Evolutionary conservation across 352 stramenopile genomes (phyloP).

Genomic region (Albugo laibachii): DNA sequence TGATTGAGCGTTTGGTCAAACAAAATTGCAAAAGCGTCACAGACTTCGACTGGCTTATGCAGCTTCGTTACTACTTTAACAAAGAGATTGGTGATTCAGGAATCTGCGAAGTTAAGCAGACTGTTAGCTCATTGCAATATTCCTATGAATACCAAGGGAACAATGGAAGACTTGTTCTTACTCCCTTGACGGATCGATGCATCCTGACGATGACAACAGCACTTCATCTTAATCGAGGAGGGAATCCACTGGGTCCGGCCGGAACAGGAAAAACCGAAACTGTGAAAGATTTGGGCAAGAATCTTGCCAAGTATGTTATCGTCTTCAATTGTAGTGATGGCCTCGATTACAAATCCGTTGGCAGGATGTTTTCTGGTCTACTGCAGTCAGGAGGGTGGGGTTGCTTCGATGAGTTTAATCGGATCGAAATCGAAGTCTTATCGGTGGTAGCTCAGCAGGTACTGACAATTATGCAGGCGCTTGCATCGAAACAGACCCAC

Average conservation of each 20-base stretch:
- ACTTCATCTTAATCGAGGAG: slow-evolving; percentile 85
- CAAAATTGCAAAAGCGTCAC: slow-evolving; percentile 81
- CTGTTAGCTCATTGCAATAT: slow-evolving; percentile 80
- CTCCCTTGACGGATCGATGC: slow-evolving; percentile 87
- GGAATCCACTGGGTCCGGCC: slow-evolving; percentile 86
- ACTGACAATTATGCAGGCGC: slow-evolving; percentile 87
- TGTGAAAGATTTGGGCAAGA: slow-evolving; percentile 83
- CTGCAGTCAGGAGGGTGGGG: slow-evolving; percentile 90
- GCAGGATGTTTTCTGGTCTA: slow-evolving; percentile 88
- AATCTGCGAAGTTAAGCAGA: slow-evolving; percentile 69
- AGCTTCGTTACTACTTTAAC: neutral
- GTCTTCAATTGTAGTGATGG: slow-evolving; percentile 91
- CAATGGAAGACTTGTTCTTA: slow-evolving; percentile 84
- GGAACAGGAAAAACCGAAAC: slow-evolving; percentile 91
- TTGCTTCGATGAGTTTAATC: slow-evolving; percentile 96
- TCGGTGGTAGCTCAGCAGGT: slow-evolving; percentile 90
- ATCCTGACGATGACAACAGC: slow-evolving; percentile 89
- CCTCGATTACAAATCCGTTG: slow-evolving; percentile 90
- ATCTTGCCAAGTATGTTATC: slow-evolving; percentile 82
- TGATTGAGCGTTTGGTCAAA: slow-evolving; percentile 89
- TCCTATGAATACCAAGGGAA: slow-evolving; percentile 94
- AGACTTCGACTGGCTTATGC: slow-evolving; percentile 83
- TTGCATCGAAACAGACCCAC: slow-evolving; percentile 56
- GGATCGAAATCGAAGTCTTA: slow-evolving; percentile 87
- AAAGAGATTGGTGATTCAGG: slow-evolving; percentile 9